Evolutionary conservation across 345 rosid species (phyloP).

Genomic region (Eucalyptus sp.): DNA sequence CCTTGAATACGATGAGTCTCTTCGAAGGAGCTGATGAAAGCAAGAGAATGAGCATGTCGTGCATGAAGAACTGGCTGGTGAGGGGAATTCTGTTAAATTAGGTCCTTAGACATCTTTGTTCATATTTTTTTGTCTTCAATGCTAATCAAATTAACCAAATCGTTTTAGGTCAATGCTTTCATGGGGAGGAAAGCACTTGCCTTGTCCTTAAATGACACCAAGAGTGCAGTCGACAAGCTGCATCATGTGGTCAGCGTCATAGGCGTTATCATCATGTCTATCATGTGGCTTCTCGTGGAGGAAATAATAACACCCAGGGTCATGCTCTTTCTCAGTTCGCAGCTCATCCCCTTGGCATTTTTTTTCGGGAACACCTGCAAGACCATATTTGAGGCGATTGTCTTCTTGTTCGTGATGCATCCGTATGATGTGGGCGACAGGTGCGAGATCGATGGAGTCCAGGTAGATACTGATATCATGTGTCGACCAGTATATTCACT

Average conservation of each 20-base stretch:
- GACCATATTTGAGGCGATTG: conserved; percentile 66
- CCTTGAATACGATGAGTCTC: conserved; percentile 42
- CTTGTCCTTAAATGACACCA: conserved; percentile 71
- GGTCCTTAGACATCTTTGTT: not conserved
- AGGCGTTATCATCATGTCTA: conserved; percentile 35
- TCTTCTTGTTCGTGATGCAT: conserved; percentile 77
- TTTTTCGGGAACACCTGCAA: conserved; percentile 79
- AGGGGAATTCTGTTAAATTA: conserved; percentile 5
- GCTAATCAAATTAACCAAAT: not conserved
- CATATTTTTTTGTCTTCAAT: not conserved
- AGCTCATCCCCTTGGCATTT: conserved; percentile 60
- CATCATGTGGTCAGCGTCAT: conserved; percentile 41
- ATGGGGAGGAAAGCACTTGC: conserved; percentile 86
- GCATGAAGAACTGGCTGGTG: conserved; percentile 89
- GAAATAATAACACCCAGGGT: conserved; percentile 57
- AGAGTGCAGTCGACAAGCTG: conserved; percentile 85
- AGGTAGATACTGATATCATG: not conserved
- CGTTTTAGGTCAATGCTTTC: conserved; percentile 62
- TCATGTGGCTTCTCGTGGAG: conserved; percentile 65
- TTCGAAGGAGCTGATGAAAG: conserved; percentile 46
- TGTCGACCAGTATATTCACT: not conserved
- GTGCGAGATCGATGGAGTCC: conserved; percentile 40
- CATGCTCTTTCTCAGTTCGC: conserved; percentile 63
- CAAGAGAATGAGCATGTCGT: conserved; percentile 46
- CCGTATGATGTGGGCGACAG: conserved; percentile 93